Evolutionary conservation across 371 early-diverging fungal species (phyloP), one percentile per base, ranked within the genome.

Genomic region (Catenaria anguillulae): DNA sequence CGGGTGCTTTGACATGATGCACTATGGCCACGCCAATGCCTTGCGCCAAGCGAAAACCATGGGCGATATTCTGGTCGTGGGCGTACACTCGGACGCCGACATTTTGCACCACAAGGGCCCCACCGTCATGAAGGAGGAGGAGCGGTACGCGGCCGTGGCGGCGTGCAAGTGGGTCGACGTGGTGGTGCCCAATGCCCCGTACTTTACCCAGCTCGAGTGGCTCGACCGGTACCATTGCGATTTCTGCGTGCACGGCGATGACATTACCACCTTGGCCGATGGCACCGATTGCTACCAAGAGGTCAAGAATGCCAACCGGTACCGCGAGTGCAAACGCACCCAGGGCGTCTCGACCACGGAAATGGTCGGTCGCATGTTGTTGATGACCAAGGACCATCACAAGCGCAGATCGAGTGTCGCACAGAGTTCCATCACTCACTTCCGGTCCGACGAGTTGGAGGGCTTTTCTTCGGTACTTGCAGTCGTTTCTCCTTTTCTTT

Each of bases 121-220:
- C 26, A 88, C 96, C 36, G 96, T 97, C 42, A 89, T 93, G 91
- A 83, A 80, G 64, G 93, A 97, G 73, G 79, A 90, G 19, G 98
- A 98, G 75, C 76, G 94, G 83, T 92, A 92, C 70, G 92, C 88
- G 31, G 89, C 93, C 36, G 92, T 96, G 2, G 86, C 84, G 35
- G 91, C 89, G 12, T 97, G 97, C 79, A 94, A 92, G 69, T 97
- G 96, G 95, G 95, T 83, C 1, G 96, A 97, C 71, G 82, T 88
- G 66, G 89, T 97, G 2, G 93, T 93, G 21, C 79, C 76, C 60
- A 77, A 95, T 64, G 95, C 95, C 24, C 98, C 98, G 8, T 98
- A 93, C 73, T 77, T 87, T 64, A 94, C 95, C 46, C 76, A 82
- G 17, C 74, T 93, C 46, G 92, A 90, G 69, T 69, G 80, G 52